A percentile compares a stretch with the other conserved stretches of the same genome.
phyloP scores from a whole-genome alignment of 139 green algal species.

The Deuterostichococcus epilithicus region DNA sequence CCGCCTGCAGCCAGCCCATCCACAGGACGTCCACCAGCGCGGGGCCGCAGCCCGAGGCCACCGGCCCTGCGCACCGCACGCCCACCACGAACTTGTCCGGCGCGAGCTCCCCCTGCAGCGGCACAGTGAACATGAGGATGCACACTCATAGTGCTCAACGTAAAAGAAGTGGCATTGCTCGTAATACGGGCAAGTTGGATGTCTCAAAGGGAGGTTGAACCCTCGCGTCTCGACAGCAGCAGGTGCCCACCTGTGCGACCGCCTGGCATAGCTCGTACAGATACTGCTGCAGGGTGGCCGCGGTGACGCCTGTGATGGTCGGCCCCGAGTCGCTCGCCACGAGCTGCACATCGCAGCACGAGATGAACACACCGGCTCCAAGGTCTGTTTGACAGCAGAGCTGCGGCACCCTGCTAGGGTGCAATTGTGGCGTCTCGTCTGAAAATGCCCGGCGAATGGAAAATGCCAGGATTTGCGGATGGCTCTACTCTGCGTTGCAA shows the following conservation, averaged over 20 bases:
- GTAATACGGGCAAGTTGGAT: too few species aligned
- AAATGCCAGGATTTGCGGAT: not conserved
- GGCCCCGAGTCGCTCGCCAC: slow-evolving; percentile 29
- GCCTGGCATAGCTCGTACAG: slow-evolving; percentile 23
- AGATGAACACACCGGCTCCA: not conserved
- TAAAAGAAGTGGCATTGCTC: too few species aligned
- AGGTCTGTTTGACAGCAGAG: too few species aligned
- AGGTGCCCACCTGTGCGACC: slow-evolving; percentile 8
- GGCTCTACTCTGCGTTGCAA: not conserved
- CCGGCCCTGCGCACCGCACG: slow-evolving; percentile 14
- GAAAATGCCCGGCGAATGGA: not conserved
- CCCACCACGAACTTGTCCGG: slow-evolving; percentile 23
- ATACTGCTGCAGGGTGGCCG: slow-evolving; percentile 16
- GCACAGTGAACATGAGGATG: not conserved
- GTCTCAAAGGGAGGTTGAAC: not conserved
- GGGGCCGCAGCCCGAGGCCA: not conserved
- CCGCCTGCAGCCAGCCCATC: not conserved
- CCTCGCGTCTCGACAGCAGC: too few species aligned
- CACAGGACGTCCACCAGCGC: not conserved
- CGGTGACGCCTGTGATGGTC: slow-evolving; percentile 30
- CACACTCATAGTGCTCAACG: too few species aligned
- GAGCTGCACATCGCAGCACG: slow-evolving; percentile 23
- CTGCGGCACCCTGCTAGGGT: too few species aligned
- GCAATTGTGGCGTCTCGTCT: not conserved
- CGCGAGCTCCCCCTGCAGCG: slow-evolving; percentile 10